Evolutionary conservation across 2,329 filamentous ascomycete species (phyloP), one percentile per base, ranked within the genome.

Genomic region (Nigrospora sphaerica): DNA sequence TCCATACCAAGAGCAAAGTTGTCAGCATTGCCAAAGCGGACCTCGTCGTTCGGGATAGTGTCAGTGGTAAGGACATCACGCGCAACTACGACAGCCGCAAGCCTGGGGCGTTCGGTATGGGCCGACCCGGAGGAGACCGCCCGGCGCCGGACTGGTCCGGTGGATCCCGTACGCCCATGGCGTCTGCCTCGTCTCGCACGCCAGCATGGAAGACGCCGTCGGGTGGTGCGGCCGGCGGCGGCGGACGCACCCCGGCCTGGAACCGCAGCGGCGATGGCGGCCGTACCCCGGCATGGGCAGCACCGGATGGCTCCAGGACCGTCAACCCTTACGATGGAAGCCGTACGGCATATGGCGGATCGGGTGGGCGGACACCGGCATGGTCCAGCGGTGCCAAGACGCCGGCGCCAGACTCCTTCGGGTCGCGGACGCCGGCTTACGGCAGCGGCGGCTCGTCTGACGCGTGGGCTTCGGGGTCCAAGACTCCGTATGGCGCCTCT

Each of bases 1-100:
- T 98, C 35, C 92, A 97, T 62, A 91, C 91, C 6, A 95, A 95
- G 72, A 88, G 84, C 69, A 97, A 96, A 73, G 86, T 88, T 14
- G 81, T 97, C 51, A 90, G 85, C 9, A 81, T 97, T 33, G 79
- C 83, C 17, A 95, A 95, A 62, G 83, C 86, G 12, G 80, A 85
- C 47, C 71, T 98, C n/a, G 80, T 80, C 19, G 86, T 95, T 68
- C 91, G 92, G 65, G 92, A 98, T 72, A 87, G 80, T 51, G 68
- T 85, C 46, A 92, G 86, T 4, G 91, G 90, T 39, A 80, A 83
- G 46, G 78, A 78, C n/a, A 85, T 95, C 51, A 85, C 91, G 54
- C 23, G 23, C 23, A 81, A 88, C 47, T 79, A 79, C 47, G 66
- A 69, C 43, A 69, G 68, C 45, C 72, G 74, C 17, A 65, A 69